These are phyloP conservation scores for Fusarium incarnatum DNA, from an alignment of 2,329 filamentous ascomycete genomes.

Conservation along the genomic window DNA sequence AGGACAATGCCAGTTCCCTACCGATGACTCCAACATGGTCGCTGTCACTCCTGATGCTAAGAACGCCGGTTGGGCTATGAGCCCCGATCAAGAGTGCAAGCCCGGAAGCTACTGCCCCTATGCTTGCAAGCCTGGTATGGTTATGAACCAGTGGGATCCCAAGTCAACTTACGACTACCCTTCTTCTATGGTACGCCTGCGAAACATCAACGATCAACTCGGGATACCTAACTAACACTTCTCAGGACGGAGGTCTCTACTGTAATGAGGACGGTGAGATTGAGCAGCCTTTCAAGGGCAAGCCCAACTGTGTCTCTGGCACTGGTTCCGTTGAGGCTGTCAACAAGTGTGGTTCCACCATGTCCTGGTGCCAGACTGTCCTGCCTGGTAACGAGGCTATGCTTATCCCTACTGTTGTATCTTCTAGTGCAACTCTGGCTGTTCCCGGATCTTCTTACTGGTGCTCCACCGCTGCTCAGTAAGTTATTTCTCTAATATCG, in stretches of 20 bases:
- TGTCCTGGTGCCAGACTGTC: conserved; percentile 84
- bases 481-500: conserved; percentile 50
- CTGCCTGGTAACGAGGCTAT: conserved; percentile 84
- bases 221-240: conserved; percentile 16
- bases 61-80: conserved; percentile 85
- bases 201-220: background rate
- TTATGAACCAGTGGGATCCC: conserved; percentile 84
- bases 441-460: conserved; percentile 79
- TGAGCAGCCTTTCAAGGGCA: conserved; percentile 74
- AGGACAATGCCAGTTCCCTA: conserved; percentile 72
- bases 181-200: conserved; percentile 72
- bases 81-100: conserved; percentile 76
- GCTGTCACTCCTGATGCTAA: conserved; percentile 70
- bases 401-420: conserved; percentile 81
- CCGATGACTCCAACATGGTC: conserved; percentile 71
- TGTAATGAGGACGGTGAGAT: conserved; percentile 75
- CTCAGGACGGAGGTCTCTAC: conserved; percentile 77
- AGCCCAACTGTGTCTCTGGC: conserved; percentile 77
- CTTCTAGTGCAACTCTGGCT: conserved; percentile 68
- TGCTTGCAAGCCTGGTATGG: conserved; percentile 79
- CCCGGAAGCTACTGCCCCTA: conserved; percentile 79
- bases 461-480: conserved; percentile 79
- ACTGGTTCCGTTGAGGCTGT: conserved; percentile 72
- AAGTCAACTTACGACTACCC: conserved; percentile 76
- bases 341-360: conserved; percentile 71